Evolutionary conservation across 176 grass and related monocot genomes (phyloP).

Genomic region (Bromus sterilis): DNA sequence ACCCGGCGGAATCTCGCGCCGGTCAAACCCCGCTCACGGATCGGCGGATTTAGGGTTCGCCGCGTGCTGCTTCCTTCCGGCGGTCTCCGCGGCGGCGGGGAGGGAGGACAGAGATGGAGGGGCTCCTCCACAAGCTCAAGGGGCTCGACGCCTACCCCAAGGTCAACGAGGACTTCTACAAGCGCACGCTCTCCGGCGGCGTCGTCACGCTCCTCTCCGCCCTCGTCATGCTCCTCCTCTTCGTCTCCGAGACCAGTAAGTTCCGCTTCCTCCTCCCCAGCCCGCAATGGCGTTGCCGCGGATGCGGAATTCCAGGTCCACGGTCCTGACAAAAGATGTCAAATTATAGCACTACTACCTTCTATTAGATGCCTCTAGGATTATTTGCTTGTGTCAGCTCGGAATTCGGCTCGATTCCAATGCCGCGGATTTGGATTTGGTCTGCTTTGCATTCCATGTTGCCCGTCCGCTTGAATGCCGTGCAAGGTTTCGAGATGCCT

Average conservation of each 20-base stretch:
- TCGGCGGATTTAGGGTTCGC: slow-evolving; percentile 4
- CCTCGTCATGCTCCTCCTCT: slow-evolving; percentile 76
- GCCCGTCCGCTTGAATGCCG: neutral
- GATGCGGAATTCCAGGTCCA: neutral
- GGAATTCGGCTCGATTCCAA: neutral
- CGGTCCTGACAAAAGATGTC: neutral
- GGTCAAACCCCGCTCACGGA: slow-evolving; percentile 37
- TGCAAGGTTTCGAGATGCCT: neutral
- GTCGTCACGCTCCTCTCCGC: slow-evolving; percentile 79
- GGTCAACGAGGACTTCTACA: slow-evolving; percentile 99
- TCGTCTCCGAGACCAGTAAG: slow-evolving; percentile 95
- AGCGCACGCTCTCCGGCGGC: slow-evolving; percentile 86
- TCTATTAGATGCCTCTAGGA: neutral
- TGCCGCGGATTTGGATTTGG: neutral
- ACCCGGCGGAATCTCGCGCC: slow-evolving; percentile 25
- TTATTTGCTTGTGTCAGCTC: neutral
- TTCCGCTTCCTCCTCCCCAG: neutral
- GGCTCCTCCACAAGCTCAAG: slow-evolving; percentile 70
- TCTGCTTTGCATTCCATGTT: neutral
- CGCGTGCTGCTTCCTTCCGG: neutral
- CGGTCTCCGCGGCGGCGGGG: neutral
- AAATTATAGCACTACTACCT: neutral
- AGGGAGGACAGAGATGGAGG: slow-evolving; percentile 33
- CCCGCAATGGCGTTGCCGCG: neutral
- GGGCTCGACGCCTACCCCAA: slow-evolving; percentile 92